Evolutionary conservation across 495 filamentous ascomycete genomes (phyloP), one percentile per base, ranked within the genome.

Genomic region (Neurospora pannonica): DNA sequence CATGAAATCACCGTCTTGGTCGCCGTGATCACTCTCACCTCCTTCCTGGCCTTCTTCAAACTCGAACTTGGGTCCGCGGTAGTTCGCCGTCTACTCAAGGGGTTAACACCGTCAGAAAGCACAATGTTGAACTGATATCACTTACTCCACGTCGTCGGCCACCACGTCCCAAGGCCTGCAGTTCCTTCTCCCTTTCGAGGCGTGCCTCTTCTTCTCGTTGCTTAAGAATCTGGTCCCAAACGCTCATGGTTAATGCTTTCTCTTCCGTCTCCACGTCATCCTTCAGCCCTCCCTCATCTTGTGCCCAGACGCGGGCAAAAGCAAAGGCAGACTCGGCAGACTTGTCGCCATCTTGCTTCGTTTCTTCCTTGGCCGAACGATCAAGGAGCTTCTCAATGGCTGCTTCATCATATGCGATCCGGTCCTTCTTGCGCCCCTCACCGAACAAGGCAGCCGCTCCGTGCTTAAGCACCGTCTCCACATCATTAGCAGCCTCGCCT

Each of bases 301-400:
- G 97, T 13, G 90, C 92, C 96, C 96, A 99, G 4, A 99, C 92
- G 28, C 94, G 88, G 70, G 96, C 97, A 81, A 94, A 93, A 46
- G 91, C 94, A 83, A 98, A 99, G 70, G 94, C 90, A 4, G 90
- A 91, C 76, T 93, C 91, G 2, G 90, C 88, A 31, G 87, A 87
- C 67, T 90, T 86, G 46, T 87, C 83, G 11, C 87, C 85, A 11
- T 81, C 80, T 6, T 87, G 80, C 69, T 88, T 84, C 3, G 91
- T 92, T 74, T 94, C 89, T 79, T 97, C 95, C 10, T 91, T 87
- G 70, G 92, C 89, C 72, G 90, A 93, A 21, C 97, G 90, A 79
- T 98, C 95, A 31, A 99, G 86, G 7, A 99, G 87, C 74, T 91
- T 93, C 70, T 98, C 93, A 15, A 99, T 89, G 1, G 93, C 92